phyloP scores from a whole-genome alignment of 495 filamentous ascomycete species.

The Apodospora peruviana region DNA sequence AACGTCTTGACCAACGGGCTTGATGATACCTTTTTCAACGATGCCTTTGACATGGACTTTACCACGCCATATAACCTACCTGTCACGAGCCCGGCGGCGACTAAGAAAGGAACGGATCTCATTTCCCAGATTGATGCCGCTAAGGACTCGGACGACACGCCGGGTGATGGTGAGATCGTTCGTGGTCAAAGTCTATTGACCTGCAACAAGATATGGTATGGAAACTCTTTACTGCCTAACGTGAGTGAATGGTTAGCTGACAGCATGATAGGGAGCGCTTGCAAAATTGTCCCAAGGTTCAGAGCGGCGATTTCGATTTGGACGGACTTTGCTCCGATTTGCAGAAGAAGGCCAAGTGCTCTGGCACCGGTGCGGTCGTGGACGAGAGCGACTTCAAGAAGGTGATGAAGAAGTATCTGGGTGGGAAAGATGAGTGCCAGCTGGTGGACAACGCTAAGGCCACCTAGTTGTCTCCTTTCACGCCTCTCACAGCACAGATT shows the following conservation, averaged over 20 bases:
- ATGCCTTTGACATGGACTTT: constrained; percentile 78
- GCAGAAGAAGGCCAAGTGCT: constrained; percentile 94
- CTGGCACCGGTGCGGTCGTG: constrained; percentile 86
- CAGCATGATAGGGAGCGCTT: constrained; percentile 72
- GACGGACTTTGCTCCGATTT: constrained; percentile 89
- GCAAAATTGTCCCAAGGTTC: constrained; percentile 78
- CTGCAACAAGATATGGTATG: constrained; percentile 92
- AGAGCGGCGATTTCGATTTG: constrained; percentile 83
- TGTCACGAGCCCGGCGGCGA: constrained; percentile 31
- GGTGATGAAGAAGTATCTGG: constrained; percentile 59
- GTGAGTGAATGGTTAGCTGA: constrained; percentile 9
- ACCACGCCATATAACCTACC: constrained; percentile 69
- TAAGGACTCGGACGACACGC: constrained; percentile 64
- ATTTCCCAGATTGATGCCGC: constrained; percentile 68
- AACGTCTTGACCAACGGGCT: constrained; percentile 44
- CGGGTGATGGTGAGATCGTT: constrained; percentile 36
- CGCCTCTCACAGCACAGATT: too few species aligned
- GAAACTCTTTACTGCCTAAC: constrained; percentile 7
- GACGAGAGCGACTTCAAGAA: constrained; percentile 81
- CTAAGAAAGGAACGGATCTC: constrained; percentile 70
- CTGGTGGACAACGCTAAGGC: too few species aligned
- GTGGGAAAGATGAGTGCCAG: constrained; percentile 8
- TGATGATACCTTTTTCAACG: constrained; percentile 42
- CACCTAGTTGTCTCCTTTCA: too few species aligned
- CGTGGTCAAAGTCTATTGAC: constrained; percentile 46